These are phyloP conservation scores for Botrytis byssoidea DNA, from an alignment of 2,329 filamentous ascomycete species.

Conservation along the genomic window DNA sequence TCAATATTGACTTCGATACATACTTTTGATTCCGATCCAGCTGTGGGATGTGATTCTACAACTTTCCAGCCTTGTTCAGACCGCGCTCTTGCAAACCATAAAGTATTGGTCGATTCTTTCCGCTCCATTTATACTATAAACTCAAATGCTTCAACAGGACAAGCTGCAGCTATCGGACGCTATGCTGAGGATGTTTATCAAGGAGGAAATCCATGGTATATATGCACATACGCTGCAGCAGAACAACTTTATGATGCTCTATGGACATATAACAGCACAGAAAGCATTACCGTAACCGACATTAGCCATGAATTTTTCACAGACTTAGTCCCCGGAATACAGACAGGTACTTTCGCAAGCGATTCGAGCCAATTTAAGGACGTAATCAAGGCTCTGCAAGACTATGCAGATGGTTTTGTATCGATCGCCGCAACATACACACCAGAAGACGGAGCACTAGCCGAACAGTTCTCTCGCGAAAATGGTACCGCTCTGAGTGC, in stretches of 20 bases:
- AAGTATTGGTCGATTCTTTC: conserved; percentile 71
- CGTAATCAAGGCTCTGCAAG: conserved; percentile 55
- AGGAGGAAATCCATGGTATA: conserved; percentile 71
- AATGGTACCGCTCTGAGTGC: conserved; percentile 58
- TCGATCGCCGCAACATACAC: conserved; percentile 50
- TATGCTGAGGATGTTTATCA: conserved; percentile 73
- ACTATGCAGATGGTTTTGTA: conserved; percentile 60
- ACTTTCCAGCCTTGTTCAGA: conserved; percentile 66
- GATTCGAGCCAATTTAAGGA: conserved; percentile 53
- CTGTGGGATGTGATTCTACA: conserved; percentile 60
- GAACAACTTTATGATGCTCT: conserved; percentile 56
- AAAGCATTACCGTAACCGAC: conserved; percentile 60
- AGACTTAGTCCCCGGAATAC: conserved; percentile 57
- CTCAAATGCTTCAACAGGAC: conserved; percentile 56
- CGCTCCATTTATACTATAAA: conserved; percentile 66
- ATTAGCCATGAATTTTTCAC: conserved; percentile 70
- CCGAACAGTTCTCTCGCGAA: conserved; percentile 63
- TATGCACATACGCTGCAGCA: conserved; percentile 60
- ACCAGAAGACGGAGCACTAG: conserved; percentile 56
- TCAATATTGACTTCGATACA: conserved; percentile 64
- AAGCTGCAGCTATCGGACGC: conserved; percentile 62
- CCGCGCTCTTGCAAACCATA: conserved; percentile 69
- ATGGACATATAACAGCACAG: conserved; percentile 65
- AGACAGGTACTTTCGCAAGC: conserved; percentile 61
- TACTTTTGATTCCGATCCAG: conserved; percentile 60